Percentiles rank a stretch among this genome's conserved stretches.
These are phyloP conservation scores for Ricinus communis DNA, from an alignment of 345 rosid genomes.

Conservation along the genomic window DNA sequence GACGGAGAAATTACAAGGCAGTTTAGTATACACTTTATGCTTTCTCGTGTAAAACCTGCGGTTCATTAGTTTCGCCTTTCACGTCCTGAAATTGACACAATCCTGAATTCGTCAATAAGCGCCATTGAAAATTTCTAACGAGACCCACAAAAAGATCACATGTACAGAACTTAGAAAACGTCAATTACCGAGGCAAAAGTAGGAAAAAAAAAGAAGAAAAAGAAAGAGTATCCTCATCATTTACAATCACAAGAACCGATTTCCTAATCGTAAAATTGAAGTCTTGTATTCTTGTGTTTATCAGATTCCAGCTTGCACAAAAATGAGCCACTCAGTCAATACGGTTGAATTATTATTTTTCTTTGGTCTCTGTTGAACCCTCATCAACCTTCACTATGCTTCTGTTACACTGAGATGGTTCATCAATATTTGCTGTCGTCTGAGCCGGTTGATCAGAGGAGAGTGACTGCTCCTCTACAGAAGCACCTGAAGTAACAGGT, in stretches of 20 bases:
- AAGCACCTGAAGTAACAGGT: slow-evolving; percentile 33
- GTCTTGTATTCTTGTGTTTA: slow-evolving; percentile 4
- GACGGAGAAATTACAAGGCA: too few species aligned
- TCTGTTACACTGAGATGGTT: slow-evolving; percentile 1
- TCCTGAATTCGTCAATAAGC: too few species aligned
- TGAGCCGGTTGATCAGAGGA: slow-evolving; percentile 5
- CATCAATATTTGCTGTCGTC: slow-evolving; percentile 12
- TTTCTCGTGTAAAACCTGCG: too few species aligned
- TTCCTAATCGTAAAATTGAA: slow-evolving; percentile 6
- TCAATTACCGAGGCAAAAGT: neutral
- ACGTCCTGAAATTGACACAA: neutral
- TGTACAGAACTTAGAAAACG: slow-evolving; percentile 12
- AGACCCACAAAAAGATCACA: neutral
- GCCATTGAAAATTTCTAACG: neutral
- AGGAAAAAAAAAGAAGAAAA: neutral
- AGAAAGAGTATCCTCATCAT: slow-evolving; percentile 18
- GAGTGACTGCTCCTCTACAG: slow-evolving; percentile 24
- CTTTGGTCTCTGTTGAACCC: slow-evolving; percentile 1
- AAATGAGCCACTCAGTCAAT: slow-evolving; percentile 1
- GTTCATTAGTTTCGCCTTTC: neutral
- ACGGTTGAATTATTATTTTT: neutral
- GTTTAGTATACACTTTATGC: too few species aligned
- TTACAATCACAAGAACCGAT: slow-evolving; percentile 18
- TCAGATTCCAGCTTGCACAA: slow-evolving; percentile 1
- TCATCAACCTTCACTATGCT: neutral